phyloP scores from a whole-genome alignment of 345 rosid genomes.

The Eucalyptus sideroxylon region DNA sequence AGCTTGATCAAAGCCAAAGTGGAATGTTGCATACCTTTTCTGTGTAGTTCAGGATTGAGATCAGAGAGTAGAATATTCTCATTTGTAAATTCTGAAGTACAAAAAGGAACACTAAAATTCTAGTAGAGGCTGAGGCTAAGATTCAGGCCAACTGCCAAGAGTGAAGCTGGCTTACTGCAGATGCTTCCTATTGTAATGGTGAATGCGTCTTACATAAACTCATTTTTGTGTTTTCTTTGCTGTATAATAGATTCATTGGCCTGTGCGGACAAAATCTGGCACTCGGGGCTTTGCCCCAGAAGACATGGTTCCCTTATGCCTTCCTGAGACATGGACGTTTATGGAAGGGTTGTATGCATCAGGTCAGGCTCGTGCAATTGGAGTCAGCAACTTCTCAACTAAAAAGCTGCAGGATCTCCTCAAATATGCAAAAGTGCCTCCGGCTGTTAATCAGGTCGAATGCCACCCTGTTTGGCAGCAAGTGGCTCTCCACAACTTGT shows the following conservation, averaged over 20 bases:
- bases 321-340: conserved; percentile 43
- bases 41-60: not conserved
- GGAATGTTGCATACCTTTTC: not conserved
- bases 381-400: conserved; percentile 53
- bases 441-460: conserved; percentile 58
- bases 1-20: not conserved
- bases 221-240: not conserved
- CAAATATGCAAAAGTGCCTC: conserved; percentile 21
- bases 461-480: conserved; percentile 63
- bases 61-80: not conserved
- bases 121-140: not conserved
- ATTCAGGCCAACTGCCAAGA: not conserved
- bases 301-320: conserved; percentile 29
- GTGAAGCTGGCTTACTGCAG: not conserved
- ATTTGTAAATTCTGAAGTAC: not conserved
- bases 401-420: conserved; percentile 38
- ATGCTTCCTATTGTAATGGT: not conserved
- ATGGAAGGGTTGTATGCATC: conserved; percentile 42
- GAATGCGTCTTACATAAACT: not conserved
- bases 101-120: not conserved
- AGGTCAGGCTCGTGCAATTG: conserved; percentile 42
- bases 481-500: conserved; percentile 31
- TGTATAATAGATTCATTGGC: conserved; percentile 41
- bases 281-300: conserved; percentile 24
- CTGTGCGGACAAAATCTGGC: conserved; percentile 39